These are phyloP conservation scores for Boletus rufocinnamomeus DNA, from an alignment of 768 basidiomycete genomes.

Conservation along the genomic window DNA sequence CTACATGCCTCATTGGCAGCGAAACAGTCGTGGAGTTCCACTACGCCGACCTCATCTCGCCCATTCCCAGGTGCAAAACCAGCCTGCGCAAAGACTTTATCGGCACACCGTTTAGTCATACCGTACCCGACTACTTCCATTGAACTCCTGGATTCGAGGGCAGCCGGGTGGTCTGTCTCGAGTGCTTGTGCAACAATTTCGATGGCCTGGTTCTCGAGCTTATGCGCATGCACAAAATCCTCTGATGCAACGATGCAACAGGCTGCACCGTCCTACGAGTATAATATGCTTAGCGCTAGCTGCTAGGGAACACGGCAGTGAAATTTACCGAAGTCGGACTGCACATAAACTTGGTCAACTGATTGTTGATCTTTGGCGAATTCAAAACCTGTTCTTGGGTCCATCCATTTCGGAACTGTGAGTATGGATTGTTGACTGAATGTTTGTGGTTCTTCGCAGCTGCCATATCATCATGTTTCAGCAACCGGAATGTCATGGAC, in stretches of 20 bases:
- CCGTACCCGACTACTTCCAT: constrained; percentile 83
- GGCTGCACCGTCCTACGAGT: constrained; percentile 66
- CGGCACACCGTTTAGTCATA: constrained; percentile 71
- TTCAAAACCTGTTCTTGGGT: constrained; percentile 67
- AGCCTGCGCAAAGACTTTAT: constrained; percentile 69
- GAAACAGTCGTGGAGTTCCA: constrained; percentile 89
- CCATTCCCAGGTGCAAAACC: constrained; percentile 64
- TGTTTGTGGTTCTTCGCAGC: constrained; percentile 86
- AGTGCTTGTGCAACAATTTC: constrained; percentile 72
- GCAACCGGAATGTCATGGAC: neutral
- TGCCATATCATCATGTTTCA: constrained; percentile 28
- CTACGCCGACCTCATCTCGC: constrained; percentile 75
- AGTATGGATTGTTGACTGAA: constrained; percentile 81
- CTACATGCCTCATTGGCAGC: constrained; percentile 69
- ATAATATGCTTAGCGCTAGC: neutral
- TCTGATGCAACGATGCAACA: constrained; percentile 80
- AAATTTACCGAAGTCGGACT: constrained; percentile 72
- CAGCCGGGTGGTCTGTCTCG: constrained; percentile 61
- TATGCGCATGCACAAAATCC: constrained; percentile 68
- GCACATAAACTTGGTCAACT: constrained; percentile 84
- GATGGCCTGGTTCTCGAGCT: constrained; percentile 83
- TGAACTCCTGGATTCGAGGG: constrained; percentile 67
- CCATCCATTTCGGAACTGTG: constrained; percentile 83
- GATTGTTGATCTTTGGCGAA: constrained; percentile 67
- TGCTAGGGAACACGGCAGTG: neutral